phyloP scores from a whole-genome alignment of 176 grass and related monocot species.

The Oryza glumipatula region DNA sequence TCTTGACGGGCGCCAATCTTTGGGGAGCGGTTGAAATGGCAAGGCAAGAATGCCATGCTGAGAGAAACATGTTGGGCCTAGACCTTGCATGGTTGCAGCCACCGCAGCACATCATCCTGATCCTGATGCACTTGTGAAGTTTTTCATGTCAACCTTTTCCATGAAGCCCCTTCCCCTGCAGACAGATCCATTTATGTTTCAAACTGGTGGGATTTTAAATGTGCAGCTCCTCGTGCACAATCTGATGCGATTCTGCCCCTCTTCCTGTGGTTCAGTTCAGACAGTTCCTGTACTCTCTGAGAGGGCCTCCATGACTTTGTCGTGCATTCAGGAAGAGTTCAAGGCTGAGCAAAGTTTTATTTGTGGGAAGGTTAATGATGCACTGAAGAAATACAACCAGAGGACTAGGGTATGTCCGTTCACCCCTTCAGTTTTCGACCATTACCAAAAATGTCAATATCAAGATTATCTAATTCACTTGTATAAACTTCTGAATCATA shows the following conservation, averaged over 20 bases:
- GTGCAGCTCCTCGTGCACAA: not conserved
- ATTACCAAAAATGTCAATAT: not conserved
- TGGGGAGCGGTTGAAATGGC: not conserved
- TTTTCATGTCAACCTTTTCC: not conserved
- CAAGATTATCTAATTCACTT: not conserved
- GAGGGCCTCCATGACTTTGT: not conserved
- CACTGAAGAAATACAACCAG: conserved; percentile 22
- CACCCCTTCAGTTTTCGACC: not conserved
- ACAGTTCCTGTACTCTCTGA: conserved; percentile 8
- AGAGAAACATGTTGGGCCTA: not conserved
- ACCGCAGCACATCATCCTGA: not conserved
- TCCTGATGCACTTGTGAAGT: not conserved
- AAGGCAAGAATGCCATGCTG: not conserved
- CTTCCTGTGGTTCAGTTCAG: not conserved
- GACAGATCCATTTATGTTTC: not conserved
- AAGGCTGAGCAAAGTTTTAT: not conserved
- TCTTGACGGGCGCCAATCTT: not conserved
- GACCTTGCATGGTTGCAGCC: not conserved
- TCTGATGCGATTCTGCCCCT: not conserved
- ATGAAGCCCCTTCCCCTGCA: not conserved
- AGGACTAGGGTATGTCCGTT: not conserved
- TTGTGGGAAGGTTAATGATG: not conserved
- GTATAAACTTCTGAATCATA: not conserved
- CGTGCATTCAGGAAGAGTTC: conserved; percentile 10
- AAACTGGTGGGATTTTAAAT: not conserved